Evolutionary conservation across 192 early-diverging fungal genomes (phyloP), one percentile per base, ranked within the genome.

Genomic region (Backusella morwellensis): DNA sequence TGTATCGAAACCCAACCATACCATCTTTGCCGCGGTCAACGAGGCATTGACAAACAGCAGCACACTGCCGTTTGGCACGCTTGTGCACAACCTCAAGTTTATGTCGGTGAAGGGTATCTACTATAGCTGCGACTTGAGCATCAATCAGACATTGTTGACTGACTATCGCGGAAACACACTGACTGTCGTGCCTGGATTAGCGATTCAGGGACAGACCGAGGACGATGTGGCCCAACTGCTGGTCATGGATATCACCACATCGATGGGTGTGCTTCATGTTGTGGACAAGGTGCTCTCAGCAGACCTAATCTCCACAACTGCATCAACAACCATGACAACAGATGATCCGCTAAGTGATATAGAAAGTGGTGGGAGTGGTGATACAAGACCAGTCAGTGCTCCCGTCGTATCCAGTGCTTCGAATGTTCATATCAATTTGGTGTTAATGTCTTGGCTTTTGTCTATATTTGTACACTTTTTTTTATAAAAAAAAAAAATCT

Each of bases 11-110:
- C 35, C 44, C 21, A 69, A 71, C 6, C 42, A 47, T 2, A 77
- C 76, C 6, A 71, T 77, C n/a, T 71, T 71, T 40, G 69, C 68
- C 14, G 68, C 68, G 19, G 40, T 41, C 23, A 77, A 77, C n/a
- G 69, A n/a, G 1, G 54, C 23, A n/a, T 23, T 23, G 3, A 6
- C 41, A 36, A 56, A 56, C 38, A 54, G 56, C 15, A 19, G 32
- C 23, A 42, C 6, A 3, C 40, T 71, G 34, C 76, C 50, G 5
- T 56, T 63, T 63, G 76, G 52, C 36, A 77, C 70, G 1, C 14
- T 77, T 23, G 34, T 77, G 12, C 68, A 70, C 26, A 68, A 77
- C 40, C 23, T 71, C 3, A 77, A 77, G 26, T 77, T 70, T 26
- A 29, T 23, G 42, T 15, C 54, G 7, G 35, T 70, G 0, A 4